Conservation (phyloP, 106 monocot species). For the Triglochin maritima region DNA sequence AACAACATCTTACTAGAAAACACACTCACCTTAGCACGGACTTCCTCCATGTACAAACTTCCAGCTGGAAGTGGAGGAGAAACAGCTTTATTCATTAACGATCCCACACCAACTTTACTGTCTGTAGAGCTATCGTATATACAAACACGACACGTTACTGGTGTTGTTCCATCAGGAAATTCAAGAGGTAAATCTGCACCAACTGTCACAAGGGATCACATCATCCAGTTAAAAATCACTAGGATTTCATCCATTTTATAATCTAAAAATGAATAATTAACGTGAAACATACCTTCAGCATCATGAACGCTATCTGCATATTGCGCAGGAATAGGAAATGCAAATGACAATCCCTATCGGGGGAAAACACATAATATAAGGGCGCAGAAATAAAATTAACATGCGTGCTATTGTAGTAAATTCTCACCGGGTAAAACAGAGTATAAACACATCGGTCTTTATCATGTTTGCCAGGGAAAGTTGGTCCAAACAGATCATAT, state of each 20-base stretch:
- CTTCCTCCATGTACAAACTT: conserved; percentile 93
- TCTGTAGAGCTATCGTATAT: conserved; percentile 74
- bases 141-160: conserved; percentile 82
- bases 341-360: conserved; percentile 82
- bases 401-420: background rate
- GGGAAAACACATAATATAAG: conserved; percentile 7
- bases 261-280: background rate
- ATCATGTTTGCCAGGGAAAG: conserved; percentile 89
- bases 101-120: conserved; percentile 83
- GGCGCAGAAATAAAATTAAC: background rate
- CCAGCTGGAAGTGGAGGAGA: conserved; percentile 73
- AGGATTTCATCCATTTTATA: too few species aligned
- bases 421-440: conserved; percentile 75
- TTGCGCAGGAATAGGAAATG: conserved; percentile 85
- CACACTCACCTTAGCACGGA: conserved; percentile 66
- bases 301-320: conserved; percentile 56
- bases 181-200: conserved; percentile 80
- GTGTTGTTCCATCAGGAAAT: conserved; percentile 97
- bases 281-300: conserved; percentile 48
- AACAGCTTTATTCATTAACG: conserved; percentile 67
- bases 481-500: conserved; percentile 85
- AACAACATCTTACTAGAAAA: background rate
- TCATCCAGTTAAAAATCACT: background rate
- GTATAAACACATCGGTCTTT: conserved; percentile 84
- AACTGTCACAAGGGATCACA: conserved; percentile 31